phyloP scores from a whole-genome alignment of 257 asterid genomes.

The Solanum bulbocastanum region DNA sequence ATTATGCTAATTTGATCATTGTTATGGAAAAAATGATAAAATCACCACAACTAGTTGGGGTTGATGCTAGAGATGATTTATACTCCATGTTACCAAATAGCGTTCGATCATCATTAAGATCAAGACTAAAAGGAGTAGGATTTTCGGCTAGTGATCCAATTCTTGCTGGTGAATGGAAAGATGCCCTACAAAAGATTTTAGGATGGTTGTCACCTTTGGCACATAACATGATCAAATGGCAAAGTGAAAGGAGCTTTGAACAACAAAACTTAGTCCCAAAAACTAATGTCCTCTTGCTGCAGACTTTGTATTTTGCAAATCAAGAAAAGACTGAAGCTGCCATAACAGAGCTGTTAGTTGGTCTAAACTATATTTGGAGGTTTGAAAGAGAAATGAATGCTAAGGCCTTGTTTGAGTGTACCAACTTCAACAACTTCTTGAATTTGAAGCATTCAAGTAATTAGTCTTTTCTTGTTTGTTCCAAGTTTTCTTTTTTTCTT shows the following conservation, averaged over 20 bases:
- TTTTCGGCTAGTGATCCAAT: conserved; percentile 63
- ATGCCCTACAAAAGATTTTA: conserved; percentile 66
- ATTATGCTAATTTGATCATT: conserved; percentile 70
- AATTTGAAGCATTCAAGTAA: conserved; percentile 16
- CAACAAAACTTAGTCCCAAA: conserved; percentile 51
- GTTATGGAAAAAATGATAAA: conserved; percentile 87
- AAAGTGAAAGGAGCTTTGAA: conserved; percentile 93
- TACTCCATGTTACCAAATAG: conserved; percentile 72
- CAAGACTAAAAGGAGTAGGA: conserved; percentile 65
- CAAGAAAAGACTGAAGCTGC: conserved; percentile 92
- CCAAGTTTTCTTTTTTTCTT: not conserved
- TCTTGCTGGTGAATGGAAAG: conserved; percentile 86
- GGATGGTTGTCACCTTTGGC: conserved; percentile 94
- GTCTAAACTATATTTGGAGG: conserved; percentile 92
- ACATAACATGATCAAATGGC: conserved; percentile 96
- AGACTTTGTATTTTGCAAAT: conserved; percentile 65
- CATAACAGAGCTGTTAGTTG: conserved; percentile 88
- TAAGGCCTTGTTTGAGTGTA: conserved; percentile 51
- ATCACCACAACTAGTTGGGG: conserved; percentile 79
- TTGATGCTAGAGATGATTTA: conserved; percentile 83
- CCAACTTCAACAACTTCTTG: conserved; percentile 34
- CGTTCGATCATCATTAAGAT: conserved; percentile 45
- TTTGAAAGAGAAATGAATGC: conserved; percentile 94
- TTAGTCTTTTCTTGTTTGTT: not conserved
- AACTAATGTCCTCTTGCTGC: conserved; percentile 60